These are phyloP conservation scores for Ziziphus jujuba DNA, from an alignment of 306 rosid genomes.

Conservation along the genomic window DNA sequence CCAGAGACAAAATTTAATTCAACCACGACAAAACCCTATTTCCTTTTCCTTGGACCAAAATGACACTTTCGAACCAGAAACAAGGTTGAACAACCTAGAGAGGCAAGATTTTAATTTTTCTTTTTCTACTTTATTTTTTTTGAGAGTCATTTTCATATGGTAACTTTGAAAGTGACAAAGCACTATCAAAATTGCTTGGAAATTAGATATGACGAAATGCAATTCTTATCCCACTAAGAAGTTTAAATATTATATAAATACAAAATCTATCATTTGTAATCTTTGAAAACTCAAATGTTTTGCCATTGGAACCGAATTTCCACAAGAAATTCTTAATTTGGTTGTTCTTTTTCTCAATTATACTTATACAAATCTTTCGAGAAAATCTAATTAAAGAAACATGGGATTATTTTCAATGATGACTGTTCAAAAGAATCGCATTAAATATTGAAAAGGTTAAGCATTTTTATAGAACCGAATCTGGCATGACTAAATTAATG, in stretches of 20 bases:
- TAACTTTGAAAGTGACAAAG: no score
- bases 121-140: no score
- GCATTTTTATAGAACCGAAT: slow-evolving; percentile 13
- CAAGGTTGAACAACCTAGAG: slow-evolving; percentile 8
- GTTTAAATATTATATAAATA: no score
- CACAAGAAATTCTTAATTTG: no score
- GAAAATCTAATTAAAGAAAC: not conserved
- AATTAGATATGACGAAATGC: no score
- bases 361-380: not conserved
- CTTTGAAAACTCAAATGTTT: no score
- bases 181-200: no score
- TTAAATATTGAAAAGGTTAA: slow-evolving; percentile 5
- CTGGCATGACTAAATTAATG: slow-evolving; percentile 25
- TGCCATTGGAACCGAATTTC: no score
- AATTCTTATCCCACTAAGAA: no score
- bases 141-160: no score
- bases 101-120: not conserved
- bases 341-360: no score
- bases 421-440: slow-evolving; percentile 12
- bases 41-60: slow-evolving; percentile 19
- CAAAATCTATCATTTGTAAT: no score
- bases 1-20: slow-evolving; percentile 21
- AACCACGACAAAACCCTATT: slow-evolving; percentile 1
- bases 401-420: not conserved
- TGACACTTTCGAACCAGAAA: not conserved